Evolutionary conservation across 371 early-diverging fungal species (phyloP), one percentile per base, ranked within the genome.

Genomic region (Mucor indicus): DNA sequence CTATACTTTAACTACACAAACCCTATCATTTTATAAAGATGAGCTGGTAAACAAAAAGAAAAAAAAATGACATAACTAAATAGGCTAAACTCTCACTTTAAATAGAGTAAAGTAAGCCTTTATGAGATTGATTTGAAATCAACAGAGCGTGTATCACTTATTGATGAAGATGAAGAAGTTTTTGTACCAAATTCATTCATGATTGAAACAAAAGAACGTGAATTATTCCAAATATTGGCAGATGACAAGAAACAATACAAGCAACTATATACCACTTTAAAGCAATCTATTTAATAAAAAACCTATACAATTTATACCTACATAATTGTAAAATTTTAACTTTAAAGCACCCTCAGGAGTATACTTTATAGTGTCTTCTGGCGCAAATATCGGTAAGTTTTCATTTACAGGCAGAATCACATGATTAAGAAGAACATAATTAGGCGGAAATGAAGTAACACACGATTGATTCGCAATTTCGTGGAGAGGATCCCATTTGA

Each of bases 161-260:
- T 59, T 16, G 60, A 69, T 46, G 65, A 57, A 32, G 67, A 67
- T 40, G 62, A 62, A 46, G 74, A 73, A 23, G 64, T 63, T 1
- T 73, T 53, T 53, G 57, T 73, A 24, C 67, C 74, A 2, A 66
- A 73, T 53, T 64, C 74, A 6, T 69, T 60, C 45, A 53, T 62
- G 15, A 50, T 73, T 8, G 50, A 60, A 32, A 66, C 62, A 10
- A 54, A 64, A 35, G 33, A 45, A 25, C 59, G 60, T 23, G 54
- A 60, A 20, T 60, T 67, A 13, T 72, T 48, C 43, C 69, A 73
- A 32, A 13, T 73, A 4, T 60, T 57, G 44, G 74, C 69, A 8
- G 74, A 69, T 39, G 56, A 64, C 41, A 63, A 66, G 36, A 50
- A 56, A 27, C 55, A 50, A n/a, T 62, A 55, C 2, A 56, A 57